phyloP scores from a whole-genome alignment of 306 rosid genomes.

The Luffa aegyptiaca region DNA sequence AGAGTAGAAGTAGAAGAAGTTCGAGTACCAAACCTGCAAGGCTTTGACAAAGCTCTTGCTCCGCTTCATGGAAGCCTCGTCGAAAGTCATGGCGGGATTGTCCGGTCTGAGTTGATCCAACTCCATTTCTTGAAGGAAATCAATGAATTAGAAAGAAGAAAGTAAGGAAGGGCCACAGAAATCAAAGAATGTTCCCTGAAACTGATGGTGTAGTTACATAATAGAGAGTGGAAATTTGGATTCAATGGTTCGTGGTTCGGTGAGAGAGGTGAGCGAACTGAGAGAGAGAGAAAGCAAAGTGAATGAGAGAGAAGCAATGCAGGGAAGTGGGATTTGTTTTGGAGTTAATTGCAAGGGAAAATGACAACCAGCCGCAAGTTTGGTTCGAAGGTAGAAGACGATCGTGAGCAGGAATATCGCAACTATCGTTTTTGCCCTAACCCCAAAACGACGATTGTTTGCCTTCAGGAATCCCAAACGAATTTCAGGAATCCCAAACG shows the following conservation, averaged over 20 bases:
- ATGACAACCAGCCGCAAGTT: too few species aligned
- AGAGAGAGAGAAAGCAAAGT: background rate
- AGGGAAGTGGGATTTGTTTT: slow-evolving; percentile 6
- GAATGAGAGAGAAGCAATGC: slow-evolving; percentile 44
- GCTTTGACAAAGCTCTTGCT: slow-evolving; percentile 80
- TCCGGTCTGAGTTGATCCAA: slow-evolving; percentile 39
- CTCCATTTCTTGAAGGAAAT: slow-evolving; percentile 40
- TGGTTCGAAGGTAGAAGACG: too few species aligned
- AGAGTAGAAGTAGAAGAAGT: background rate
- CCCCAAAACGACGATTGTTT: too few species aligned
- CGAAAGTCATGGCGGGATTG: slow-evolving; percentile 68
- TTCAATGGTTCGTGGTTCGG: slow-evolving; percentile 19
- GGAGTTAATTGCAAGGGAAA: slow-evolving; percentile 34
- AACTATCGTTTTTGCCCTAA: too few species aligned
- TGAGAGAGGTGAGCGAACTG: slow-evolving; percentile 17
- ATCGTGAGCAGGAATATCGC: too few species aligned
- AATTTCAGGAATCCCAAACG: too few species aligned
- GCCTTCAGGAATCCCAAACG: too few species aligned
- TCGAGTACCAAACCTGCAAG: slow-evolving; percentile 50
- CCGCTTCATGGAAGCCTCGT: slow-evolving; percentile 74
- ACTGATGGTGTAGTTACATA: background rate
- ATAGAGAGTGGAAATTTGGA: background rate
- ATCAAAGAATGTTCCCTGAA: background rate
- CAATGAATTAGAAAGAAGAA: background rate
- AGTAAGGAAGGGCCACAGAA: background rate